Conservation (phyloP, 73 alveolate species). For the Paramecium tetraurelia region DNA sequence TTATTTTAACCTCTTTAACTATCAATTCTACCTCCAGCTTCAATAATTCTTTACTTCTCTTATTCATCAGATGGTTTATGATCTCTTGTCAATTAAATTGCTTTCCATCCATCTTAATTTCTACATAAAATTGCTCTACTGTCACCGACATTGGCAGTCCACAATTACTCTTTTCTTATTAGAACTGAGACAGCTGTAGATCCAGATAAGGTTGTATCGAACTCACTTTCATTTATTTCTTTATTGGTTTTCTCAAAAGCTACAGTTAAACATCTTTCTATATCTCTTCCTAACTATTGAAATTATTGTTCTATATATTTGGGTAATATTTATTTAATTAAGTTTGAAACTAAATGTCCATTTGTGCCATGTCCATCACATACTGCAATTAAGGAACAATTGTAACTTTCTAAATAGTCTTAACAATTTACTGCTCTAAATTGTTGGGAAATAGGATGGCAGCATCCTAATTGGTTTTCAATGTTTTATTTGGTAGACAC, state of each 20-base stretch:
- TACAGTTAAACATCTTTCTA: background rate
- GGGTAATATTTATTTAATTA: conserved; percentile 43
- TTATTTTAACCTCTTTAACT: conserved; percentile 65
- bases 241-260: conserved; percentile 46
- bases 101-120: conserved; percentile 76
- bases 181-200: conserved; percentile 74
- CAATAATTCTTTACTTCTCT: conserved; percentile 77
- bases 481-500: conserved; percentile 33
- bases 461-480: conserved; percentile 54
- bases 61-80: conserved; percentile 82
- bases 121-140: conserved; percentile 78
- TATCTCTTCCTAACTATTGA: background rate
- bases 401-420: conserved; percentile 4
- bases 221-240: conserved; percentile 58
- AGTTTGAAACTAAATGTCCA: conserved; percentile 52
- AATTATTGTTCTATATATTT: background rate
- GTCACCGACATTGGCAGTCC: conserved; percentile 92
- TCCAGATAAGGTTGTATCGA: conserved; percentile 68
- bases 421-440: conserved; percentile 13
- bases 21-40: conserved; percentile 75
- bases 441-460: conserved; percentile 27
- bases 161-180: conserved; percentile 68
- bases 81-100: conserved; percentile 80
- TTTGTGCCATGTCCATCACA: conserved; percentile 62
- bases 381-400: conserved; percentile 14